Base-by-base conservation (phyloP, 2,329 filamentous ascomycete species). In the Hymenotorrendiella dingleyae region DNA sequence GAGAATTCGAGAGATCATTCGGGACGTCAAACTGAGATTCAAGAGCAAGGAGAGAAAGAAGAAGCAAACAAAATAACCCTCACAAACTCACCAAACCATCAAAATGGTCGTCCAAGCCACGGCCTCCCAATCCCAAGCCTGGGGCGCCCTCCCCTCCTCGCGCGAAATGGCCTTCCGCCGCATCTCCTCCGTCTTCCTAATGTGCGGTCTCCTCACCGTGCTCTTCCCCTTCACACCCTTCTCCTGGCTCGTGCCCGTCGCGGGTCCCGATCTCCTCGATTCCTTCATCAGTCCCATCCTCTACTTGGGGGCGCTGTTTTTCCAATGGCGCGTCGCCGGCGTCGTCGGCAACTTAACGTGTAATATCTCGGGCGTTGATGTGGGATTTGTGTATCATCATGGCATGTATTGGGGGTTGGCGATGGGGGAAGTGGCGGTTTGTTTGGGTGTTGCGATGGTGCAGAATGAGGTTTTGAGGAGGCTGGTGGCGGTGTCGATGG, bases 301-400 rank as follows among this genome's bases (percentile, higher is more conserved):
- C 17, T 35, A 53, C n/a, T 41, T 54, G 29, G 46, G 47, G 3
- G 49, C 48, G 0, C 26, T 53, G 9, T 48, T 45, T 39, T 51
- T 49, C 24, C 52, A 54, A 32, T 55, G 50, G 50, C 52, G 40
- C 10, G 47, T 54, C 20, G 46, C 53, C 7, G 47, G 48, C 4
- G 38, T 52, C 12, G 33, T 44, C 2, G 46, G 43, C 5, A 45
- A 45, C 4, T 16, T 50, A 24, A 36, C 34, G 2, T 37, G 50
- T 2, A 33, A 45, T 16, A 16, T 54, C 8, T 19, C n/a, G n/a
- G n/a, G n/a, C n/a, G n/a, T 27, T 2, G 48, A 50, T 28, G 21
- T 40, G 12, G 36, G 34, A 1, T 47, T 48, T 19, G 16, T 54
- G 14, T 55, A 54, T 35, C 21, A 46, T 2, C 47, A 50, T 33